Conservation (phyloP, 139 green algal genomes). For the Pedinophyceae sp. region DNA sequence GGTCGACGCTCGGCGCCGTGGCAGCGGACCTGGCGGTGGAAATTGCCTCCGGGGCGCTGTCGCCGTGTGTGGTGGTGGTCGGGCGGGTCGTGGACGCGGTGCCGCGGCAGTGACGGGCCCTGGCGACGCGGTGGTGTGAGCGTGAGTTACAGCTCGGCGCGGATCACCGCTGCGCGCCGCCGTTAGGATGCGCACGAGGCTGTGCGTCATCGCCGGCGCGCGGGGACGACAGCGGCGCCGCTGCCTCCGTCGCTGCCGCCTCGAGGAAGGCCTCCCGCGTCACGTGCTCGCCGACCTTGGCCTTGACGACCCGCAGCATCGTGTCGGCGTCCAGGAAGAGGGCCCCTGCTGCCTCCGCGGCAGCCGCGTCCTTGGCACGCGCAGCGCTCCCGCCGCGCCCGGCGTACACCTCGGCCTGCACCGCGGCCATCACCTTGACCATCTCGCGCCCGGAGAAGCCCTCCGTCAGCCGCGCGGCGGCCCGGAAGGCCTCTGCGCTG, state of each 20-base stretch:
- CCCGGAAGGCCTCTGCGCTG: background rate
- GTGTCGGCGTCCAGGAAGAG: background rate
- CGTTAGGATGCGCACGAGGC: too few relatives aligned
- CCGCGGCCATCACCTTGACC: slow-evolving; percentile 5
- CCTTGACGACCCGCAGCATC: background rate
- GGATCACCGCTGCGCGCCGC: too few relatives aligned
- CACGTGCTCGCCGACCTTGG: slow-evolving; percentile 2
- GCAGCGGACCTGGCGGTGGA: too few relatives aligned
- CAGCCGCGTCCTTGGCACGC: background rate
- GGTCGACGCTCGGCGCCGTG: too few relatives aligned
- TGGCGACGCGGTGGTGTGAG: too few relatives aligned
- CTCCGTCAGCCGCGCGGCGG: slow-evolving; percentile 3
- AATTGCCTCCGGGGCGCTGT: too few relatives aligned
- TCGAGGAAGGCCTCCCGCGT: background rate
- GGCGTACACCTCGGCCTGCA: slow-evolving; percentile 7
- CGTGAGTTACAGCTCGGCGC: too few relatives aligned
- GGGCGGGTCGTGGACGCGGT: too few relatives aligned
- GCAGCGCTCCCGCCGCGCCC: background rate
- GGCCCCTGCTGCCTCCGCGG: background rate
- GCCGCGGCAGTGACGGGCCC: too few relatives aligned
- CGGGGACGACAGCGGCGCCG: background rate
- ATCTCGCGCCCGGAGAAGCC: slow-evolving; percentile 12
- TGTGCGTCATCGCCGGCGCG: too few relatives aligned
- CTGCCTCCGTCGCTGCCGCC: background rate
- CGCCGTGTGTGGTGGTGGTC: too few relatives aligned